Evolutionary conservation across 108 stramenopile genomes (phyloP).

Genomic region (Nannochloropsis salina): DNA sequence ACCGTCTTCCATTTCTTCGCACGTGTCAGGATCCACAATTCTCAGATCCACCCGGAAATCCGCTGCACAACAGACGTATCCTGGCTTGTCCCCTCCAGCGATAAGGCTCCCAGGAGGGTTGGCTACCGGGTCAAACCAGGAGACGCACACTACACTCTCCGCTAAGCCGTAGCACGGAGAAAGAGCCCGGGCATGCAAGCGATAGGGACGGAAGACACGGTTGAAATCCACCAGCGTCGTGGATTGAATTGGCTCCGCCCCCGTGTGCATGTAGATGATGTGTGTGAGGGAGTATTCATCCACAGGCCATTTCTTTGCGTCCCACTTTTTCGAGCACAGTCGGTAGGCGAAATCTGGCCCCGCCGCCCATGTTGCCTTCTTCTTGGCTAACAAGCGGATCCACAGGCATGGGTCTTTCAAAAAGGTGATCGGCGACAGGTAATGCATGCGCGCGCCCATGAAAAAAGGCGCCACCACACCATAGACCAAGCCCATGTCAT

Average conservation of each 20-base stretch:
- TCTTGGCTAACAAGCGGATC: slow-evolving; percentile 4
- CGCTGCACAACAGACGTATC: neutral
- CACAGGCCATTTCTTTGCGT: neutral
- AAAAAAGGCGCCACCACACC: neutral
- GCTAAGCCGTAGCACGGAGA: neutral
- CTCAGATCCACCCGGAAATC: neutral
- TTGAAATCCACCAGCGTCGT: neutral
- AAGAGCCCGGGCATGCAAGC: neutral
- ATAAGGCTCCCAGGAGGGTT: neutral
- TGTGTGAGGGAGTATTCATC: neutral
- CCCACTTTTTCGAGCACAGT: neutral
- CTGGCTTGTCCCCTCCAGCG: neutral
- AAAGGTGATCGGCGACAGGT: slow-evolving; percentile 24
- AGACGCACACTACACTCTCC: slow-evolving; percentile 18
- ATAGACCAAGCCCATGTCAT: slow-evolving; percentile 23
- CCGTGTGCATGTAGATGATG: neutral
- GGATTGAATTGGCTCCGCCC: slow-evolving; percentile 14
- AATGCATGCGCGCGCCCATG: slow-evolving; percentile 9
- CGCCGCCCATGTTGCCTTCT: neutral
- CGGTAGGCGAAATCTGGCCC: slow-evolving; percentile 28
- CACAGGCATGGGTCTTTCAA: slow-evolving; percentile 16
- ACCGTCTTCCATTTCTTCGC: neutral
- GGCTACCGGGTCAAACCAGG: neutral
- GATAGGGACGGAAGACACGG: neutral
- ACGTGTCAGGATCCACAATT: slow-evolving; percentile 23